phyloP scores from a whole-genome alignment of 345 rosid genomes.

The Gossypium arboreum region DNA sequence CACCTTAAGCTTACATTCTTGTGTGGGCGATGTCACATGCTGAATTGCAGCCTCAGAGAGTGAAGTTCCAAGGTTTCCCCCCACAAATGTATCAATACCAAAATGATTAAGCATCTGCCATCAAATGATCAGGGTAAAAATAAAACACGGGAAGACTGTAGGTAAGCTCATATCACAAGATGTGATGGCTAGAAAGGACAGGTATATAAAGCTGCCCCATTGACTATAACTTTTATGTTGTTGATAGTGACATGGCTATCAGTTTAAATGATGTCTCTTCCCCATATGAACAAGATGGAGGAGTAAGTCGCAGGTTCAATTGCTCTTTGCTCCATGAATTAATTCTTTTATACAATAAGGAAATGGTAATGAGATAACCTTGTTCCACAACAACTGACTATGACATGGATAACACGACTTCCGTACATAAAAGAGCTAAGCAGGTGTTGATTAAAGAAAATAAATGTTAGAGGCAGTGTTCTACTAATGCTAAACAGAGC shows the following conservation, averaged over 20 bases:
- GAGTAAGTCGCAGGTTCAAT: neutral
- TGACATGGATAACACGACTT: neutral
- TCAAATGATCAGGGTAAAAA: neutral
- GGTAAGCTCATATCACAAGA: neutral
- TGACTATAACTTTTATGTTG: slow-evolving; percentile 8
- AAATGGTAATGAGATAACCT: neutral
- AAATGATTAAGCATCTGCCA: slow-evolving; percentile 30
- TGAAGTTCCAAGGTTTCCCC: slow-evolving; percentile 37
- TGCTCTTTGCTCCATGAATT: neutral
- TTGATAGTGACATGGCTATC: neutral
- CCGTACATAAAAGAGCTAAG: neutral
- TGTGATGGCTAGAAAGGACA: neutral
- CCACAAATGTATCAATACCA: slow-evolving; percentile 29
- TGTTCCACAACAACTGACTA: neutral
- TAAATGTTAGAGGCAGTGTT: neutral
- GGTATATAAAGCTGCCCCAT: neutral
- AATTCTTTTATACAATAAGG: neutral
- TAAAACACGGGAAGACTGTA: neutral
- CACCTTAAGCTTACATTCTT: slow-evolving; percentile 23
- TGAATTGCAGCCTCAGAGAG: slow-evolving; percentile 27
- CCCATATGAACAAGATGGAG: neutral
- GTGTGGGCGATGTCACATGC: slow-evolving; percentile 9
- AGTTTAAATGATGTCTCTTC: neutral
- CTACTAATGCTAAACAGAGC: neutral
- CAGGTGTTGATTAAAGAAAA: neutral